Conservation (phyloP, 129 eudicot species). For the Escallonia rubra region DNA sequence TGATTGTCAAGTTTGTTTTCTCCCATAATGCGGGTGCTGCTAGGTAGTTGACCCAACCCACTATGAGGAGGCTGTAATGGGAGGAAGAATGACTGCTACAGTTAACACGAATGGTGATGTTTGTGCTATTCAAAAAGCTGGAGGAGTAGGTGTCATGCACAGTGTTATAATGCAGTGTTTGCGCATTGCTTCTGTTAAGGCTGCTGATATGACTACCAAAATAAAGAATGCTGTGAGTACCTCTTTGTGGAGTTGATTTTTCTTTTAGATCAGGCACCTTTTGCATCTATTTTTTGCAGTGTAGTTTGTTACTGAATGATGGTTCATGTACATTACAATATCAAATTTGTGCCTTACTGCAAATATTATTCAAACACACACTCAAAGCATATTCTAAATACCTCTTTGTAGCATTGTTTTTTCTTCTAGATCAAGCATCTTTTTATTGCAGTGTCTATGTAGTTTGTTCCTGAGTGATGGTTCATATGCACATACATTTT, state of each 20-base stretch:
- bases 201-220: conserved; percentile 71
- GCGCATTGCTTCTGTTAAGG: conserved; percentile 84
- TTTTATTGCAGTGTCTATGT: too few relatives aligned
- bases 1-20: too few relatives aligned
- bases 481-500: too few relatives aligned
- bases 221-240: conserved; percentile 73
- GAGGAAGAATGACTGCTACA: conserved; percentile 86
- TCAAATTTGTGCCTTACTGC: neutral
- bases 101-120: conserved; percentile 85
- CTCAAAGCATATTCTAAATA: too few relatives aligned
- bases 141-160: conserved; percentile 80
- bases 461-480: too few relatives aligned
- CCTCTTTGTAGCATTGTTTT: too few relatives aligned
- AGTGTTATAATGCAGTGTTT: conserved; percentile 90
- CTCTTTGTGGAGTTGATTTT: neutral
- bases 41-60: conserved; percentile 92
- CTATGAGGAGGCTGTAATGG: conserved; percentile 85
- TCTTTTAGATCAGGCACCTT: neutral
- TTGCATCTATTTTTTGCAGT: neutral
- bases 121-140: conserved; percentile 96
- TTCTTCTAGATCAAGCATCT: too few relatives aligned
- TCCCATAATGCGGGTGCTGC: neutral
- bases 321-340: neutral
- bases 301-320: neutral
- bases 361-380: too few relatives aligned